Base-by-base conservation (phyloP, 257 asterid genomes). In the Sherardia arvensis region DNA sequence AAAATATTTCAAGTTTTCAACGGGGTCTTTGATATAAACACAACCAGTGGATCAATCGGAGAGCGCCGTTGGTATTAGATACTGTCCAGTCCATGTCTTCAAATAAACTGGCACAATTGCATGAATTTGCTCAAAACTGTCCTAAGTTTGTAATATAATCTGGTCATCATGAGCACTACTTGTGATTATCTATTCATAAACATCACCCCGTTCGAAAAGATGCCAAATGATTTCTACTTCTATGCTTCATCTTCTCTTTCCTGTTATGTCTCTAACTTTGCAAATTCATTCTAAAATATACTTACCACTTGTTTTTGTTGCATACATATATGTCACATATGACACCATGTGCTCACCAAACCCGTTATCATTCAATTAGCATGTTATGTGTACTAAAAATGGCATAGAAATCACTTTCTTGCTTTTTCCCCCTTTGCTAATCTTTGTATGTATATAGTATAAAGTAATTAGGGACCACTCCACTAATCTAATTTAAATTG, bases 261-360 rank as follows among this genome's bases (percentile, higher is more conserved):
- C 47, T 38, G 10, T 5, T 56, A 32, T 33, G 61, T 26, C 1
- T 1, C 4, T 15, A 54, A 3, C 3, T 34, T 34, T 33, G 38
- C 38, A n/a, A n/a, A n/a, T n/a, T n/a, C n/a, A n/a, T n/a, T n/a
- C n/a, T n/a, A n/a, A n/a, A n/a, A n/a, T n/a, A n/a, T n/a, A n/a
- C n/a, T n/a, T n/a, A n/a, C n/a, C n/a, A n/a, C n/a, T n/a, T n/a
- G n/a, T n/a, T n/a, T n/a, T 20, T 53, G 26, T 2, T 18, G 21
- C 23, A 51, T 51, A 20, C 5, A 20, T 18, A 18, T 20, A 8
- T n/a, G n/a, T n/a, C n/a, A n/a, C n/a, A 17, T 63, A 87, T 64
- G 75, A 74, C 61, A 85, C 66, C 87, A 83, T 85, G 87, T 83
- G 96, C 88, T 66, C 25, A 74, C 90, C 85, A 81, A 74, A 76